Base-by-base conservation (phyloP, 352 stramenopile species). In the Globisporangium radiosum region DNA sequence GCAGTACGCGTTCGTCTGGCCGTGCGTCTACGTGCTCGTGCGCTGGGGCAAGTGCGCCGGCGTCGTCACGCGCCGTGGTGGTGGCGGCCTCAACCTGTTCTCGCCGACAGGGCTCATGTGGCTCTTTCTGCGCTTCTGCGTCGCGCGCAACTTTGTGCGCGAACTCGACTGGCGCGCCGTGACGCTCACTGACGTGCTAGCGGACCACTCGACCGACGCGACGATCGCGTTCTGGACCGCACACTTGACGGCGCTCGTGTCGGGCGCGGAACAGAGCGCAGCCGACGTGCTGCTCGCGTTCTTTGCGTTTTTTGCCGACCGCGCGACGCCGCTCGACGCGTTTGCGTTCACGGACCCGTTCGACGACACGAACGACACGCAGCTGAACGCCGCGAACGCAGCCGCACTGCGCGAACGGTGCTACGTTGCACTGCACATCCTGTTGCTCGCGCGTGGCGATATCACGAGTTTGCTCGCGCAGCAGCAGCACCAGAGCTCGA, bases 1-100 rank as follows among this genome's bases (percentile, higher is more conserved):
- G 14, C 72, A 48, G 39, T 85, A 92, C 47, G 54, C 68, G 15
- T 92, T 91, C 62, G 90, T 89, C 51, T 92, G 83, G 81, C 78
- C 81, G 1, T 74, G 72, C n/a, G 48, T 88, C 36, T 87, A 76
- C 59, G 85, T 91, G 49, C 57, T 92, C n/a, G 59, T 92, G 47
- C 71, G 78, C 8, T 92, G 83, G 83, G 80, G 77, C 15, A 90
- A 89, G 56, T 87, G 75, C 7, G 70, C 79, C 0, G 81, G 77
- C 2, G 37, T 92, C 40, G 81, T 92, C 66, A 71, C 76, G 14
- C 79, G 83, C 14, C 73, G 75, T 0, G 78, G 69, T 7, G 66
- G 75, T 37, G 71, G 70, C 42, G 81, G 83, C 1, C 52, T 73
- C 8, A 71, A 84, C 47, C 70, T 91, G 56, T 77, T 92, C 58